Conservation (phyloP, 1,284 basidiomycete species). For the Coniferiporia weirii region DNA sequence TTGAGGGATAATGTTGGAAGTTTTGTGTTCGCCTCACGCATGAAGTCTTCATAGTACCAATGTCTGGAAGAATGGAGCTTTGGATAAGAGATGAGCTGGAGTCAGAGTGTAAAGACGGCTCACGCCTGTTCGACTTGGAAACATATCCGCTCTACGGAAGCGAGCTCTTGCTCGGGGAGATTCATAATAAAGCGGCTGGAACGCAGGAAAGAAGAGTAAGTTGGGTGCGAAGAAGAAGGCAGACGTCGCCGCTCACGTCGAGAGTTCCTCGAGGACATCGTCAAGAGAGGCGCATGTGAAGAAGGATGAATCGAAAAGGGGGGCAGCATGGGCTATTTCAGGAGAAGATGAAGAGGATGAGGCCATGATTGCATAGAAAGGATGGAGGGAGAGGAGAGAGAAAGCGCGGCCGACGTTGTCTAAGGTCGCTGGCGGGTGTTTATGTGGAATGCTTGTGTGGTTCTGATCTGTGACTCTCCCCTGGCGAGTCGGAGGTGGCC, state of each 20-base stretch:
- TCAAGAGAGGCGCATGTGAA: slow-evolving; percentile 65
- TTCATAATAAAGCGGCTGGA: slow-evolving; percentile 93
- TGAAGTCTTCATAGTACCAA: slow-evolving; percentile 99
- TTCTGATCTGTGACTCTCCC: neutral
- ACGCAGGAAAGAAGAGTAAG: slow-evolving; percentile 15
- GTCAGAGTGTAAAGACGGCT: slow-evolving; percentile 30
- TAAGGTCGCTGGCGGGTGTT: neutral
- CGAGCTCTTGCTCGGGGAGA: slow-evolving; percentile 89
- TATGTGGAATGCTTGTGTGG: neutral
- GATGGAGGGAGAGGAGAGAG: slow-evolving; percentile 8
- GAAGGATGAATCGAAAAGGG: slow-evolving; percentile 41
- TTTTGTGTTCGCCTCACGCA: slow-evolving; percentile 84
- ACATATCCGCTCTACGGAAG: slow-evolving; percentile 88
- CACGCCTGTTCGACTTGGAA: slow-evolving; percentile 99
- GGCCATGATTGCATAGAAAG: slow-evolving; percentile 33
- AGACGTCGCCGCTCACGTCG: slow-evolving; percentile 48
- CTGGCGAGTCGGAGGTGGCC: neutral
- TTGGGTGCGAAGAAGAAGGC: slow-evolving; percentile 4
- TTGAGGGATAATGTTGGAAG: slow-evolving; percentile 87
- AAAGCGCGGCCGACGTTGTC: slow-evolving; percentile 4
- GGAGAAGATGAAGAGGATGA: slow-evolving; percentile 64
- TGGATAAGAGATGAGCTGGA: slow-evolving; percentile 14
- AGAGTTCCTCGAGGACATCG: slow-evolving; percentile 86
- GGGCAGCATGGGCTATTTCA: slow-evolving; percentile 52
- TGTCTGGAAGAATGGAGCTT: slow-evolving; percentile 51